Conservation (phyloP, 495 filamentous ascomycete genomes). For the Lasiosphaeris hirsuta region DNA sequence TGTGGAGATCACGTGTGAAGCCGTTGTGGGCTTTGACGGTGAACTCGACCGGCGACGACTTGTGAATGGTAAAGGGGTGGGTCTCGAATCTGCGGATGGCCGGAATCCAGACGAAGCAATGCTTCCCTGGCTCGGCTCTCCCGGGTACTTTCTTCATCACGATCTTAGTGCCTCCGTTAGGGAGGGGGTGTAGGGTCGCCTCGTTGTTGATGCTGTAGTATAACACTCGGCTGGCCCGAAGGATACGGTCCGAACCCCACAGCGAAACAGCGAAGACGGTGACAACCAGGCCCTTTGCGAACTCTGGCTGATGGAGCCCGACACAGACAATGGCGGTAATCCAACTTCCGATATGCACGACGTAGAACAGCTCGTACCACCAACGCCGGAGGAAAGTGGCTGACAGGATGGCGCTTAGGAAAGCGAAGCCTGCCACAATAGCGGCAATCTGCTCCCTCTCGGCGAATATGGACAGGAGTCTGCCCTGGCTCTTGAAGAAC, state of each 20-base stretch:
- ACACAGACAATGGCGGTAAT: constrained; percentile 47
- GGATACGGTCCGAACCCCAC: constrained; percentile 51
- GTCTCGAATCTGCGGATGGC: constrained; percentile 54
- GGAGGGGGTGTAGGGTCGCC: constrained; percentile 52
- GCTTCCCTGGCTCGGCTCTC: constrained; percentile 51
- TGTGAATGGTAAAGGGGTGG: constrained; percentile 62
- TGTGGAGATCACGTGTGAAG: constrained; percentile 53
- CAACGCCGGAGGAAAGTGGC: constrained; percentile 44
- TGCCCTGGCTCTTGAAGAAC: constrained; percentile 31
- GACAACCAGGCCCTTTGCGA: constrained; percentile 40
- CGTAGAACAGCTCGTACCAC: constrained; percentile 58
- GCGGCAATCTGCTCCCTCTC: constrained; percentile 35
- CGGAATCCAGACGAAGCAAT: constrained; percentile 60
- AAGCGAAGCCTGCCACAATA: constrained; percentile 47
- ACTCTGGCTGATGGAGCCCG: constrained; percentile 52
- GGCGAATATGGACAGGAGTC: constrained; percentile 19
- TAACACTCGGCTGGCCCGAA: constrained; percentile 44
- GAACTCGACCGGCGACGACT: constrained; percentile 50
- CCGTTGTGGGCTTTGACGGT: constrained; percentile 54
- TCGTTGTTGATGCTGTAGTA: constrained; percentile 54
- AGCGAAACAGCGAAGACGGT: constrained; percentile 44
- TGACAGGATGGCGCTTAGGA: constrained; percentile 41
- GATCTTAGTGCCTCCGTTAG: constrained; percentile 54
- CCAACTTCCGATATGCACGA: constrained; percentile 52
- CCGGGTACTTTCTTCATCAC: constrained; percentile 46